Evolutionary conservation across 192 early-diverging fungal species (phyloP), one percentile per base, ranked within the genome.

Genomic region (Helicostylum pulchrum): DNA sequence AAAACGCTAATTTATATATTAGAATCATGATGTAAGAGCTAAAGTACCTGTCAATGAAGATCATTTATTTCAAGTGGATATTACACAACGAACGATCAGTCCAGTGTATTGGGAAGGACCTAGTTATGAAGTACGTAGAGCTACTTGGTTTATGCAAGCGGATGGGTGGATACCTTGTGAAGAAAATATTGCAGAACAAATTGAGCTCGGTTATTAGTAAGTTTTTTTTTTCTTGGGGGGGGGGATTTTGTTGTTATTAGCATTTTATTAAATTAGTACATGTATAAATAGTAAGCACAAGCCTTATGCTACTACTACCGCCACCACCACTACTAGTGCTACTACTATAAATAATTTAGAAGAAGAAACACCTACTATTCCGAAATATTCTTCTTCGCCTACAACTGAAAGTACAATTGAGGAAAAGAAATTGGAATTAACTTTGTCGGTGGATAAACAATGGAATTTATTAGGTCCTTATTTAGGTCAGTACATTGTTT

Each of bases 91-190:
- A 65, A 87, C 85, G 54, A 84, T 92, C 20, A 81, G 77, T 54
- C 86, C 87, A 21, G 75, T 76, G 1, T 94, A 92, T 69, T 94
- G 93, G 93, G 72, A 84, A 50, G 93, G 93, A 5, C 86, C 90
- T 2, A 85, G 80, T 2, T 92, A 87, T 72, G 91, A 93, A 45
- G 84, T 94, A 43, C 78, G 88, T 48, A 78, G 93, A 19, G 90
- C 88, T 0, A 91, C 90, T 0, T 94, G 93, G 93, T 94, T 94
- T 76, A 76, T 85, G 58, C 77, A 82, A 50, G 60, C 76, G 0
- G 85, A 88, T 53, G 80, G 82, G 14, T 90, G 84, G 66, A 49
- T 86, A 9, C 91, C 93, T 8, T 94, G 93, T 73, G 88, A 93
- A 57, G 91, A 90, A 50, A 93, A 90, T 55, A 66, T 94, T 11